These are phyloP conservation scores for Aspergillus glaucus DNA, from an alignment of 2,329 filamentous ascomycete species.

Conservation along the genomic window DNA sequence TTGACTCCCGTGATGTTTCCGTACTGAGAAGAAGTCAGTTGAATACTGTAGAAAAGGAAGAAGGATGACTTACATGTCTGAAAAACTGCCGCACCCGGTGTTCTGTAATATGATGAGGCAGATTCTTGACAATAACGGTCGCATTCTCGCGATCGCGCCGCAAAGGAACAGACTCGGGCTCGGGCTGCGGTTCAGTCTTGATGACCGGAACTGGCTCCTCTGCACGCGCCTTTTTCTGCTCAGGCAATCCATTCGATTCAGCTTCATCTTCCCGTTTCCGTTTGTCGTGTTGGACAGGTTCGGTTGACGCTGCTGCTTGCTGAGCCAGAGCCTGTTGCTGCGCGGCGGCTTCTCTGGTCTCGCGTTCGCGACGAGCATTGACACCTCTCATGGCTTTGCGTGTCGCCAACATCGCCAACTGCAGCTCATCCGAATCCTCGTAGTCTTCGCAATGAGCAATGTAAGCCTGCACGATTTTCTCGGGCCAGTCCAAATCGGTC, in stretches of 20 bases:
- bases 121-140: conserved; percentile 70
- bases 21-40: conserved; percentile 42
- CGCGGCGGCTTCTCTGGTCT: conserved; percentile 54
- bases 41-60: background rate
- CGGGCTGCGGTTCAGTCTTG: conserved; percentile 20
- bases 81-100: conserved; percentile 82
- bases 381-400: conserved; percentile 62
- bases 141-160: conserved; percentile 89
- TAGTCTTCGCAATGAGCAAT: conserved; percentile 71
- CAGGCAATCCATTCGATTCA: conserved; percentile 47
- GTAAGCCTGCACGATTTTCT: conserved; percentile 44
- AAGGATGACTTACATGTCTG: conserved; percentile 51
- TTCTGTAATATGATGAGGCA: conserved; percentile 64
- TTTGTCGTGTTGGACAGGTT: conserved; percentile 41
- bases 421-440: conserved; percentile 69
- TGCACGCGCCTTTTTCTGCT: conserved; percentile 64
- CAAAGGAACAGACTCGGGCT: conserved; percentile 30
- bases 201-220: conserved; percentile 25
- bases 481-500: conserved; percentile 44
- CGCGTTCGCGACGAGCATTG: conserved; percentile 57
- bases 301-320: conserved; percentile 15
- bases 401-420: conserved; percentile 66
- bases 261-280: conserved; percentile 64
- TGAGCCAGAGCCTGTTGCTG: conserved; percentile 17
- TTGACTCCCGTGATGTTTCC: conserved; percentile 75